phyloP scores from a whole-genome alignment of 2,329 filamentous ascomycete genomes.

The Lasiodiplodia gonubiensis region DNA sequence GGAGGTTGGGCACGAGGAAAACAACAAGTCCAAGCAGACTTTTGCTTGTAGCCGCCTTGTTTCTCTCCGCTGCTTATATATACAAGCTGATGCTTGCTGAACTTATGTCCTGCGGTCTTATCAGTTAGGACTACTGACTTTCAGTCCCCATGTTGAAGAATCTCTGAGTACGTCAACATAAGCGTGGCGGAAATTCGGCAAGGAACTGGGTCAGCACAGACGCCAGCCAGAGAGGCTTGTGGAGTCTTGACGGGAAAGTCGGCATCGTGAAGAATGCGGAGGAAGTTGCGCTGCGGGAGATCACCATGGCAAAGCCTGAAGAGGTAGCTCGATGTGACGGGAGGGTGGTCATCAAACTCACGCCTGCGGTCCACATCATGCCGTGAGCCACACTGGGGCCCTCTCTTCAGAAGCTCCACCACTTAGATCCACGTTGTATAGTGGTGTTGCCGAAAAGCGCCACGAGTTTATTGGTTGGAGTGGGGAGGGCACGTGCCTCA shows the following conservation, averaged over 20 bases:
- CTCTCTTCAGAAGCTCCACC: background rate
- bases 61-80: too few relatives aligned
- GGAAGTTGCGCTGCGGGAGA: background rate
- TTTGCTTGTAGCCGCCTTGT: too few relatives aligned
- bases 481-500: background rate
- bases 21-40: too few relatives aligned
- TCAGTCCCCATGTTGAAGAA: background rate
- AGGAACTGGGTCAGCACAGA: background rate
- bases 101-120: too few relatives aligned
- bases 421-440: background rate
- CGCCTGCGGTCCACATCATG: background rate
- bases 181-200: background rate
- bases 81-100: too few relatives aligned
- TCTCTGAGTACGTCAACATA: background rate
- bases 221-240: background rate
- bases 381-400: background rate
- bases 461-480: background rate
- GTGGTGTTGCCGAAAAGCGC: background rate
- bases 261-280: background rate
- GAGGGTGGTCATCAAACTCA: background rate
- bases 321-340: background rate
- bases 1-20: too few relatives aligned
- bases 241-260: background rate
- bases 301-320: background rate
- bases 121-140: background rate